A percentile compares a stretch with the other conserved stretches of the same genome.
These are phyloP conservation scores for Ajuga chamaepitys DNA, from an alignment of 257 asterid species.

Conservation along the genomic window DNA sequence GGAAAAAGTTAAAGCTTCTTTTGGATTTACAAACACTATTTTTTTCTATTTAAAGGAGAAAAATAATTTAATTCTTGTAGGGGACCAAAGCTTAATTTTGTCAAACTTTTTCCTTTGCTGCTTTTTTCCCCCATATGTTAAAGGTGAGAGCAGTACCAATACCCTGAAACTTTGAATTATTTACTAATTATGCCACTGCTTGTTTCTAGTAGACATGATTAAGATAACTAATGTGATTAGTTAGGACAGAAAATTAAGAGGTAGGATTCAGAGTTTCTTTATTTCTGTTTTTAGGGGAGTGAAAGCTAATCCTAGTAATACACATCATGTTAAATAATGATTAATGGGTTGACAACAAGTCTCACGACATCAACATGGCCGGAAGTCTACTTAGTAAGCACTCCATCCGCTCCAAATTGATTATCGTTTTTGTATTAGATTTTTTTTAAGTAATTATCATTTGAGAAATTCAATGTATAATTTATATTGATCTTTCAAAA, in stretches of 20 bases:
- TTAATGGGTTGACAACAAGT: not conserved
- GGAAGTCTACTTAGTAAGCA: too few species aligned
- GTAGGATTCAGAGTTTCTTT: not conserved
- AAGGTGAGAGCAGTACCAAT: not conserved
- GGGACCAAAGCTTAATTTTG: constrained; percentile 39
- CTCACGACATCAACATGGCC: too few species aligned
- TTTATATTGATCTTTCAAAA: too few species aligned
- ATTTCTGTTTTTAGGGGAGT: not conserved
- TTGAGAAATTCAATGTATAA: too few species aligned
- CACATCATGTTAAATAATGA: not conserved
- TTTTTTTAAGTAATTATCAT: too few species aligned
- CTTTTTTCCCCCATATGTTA: constrained; percentile 30
- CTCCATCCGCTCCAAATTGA: too few species aligned
- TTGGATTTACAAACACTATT: constrained; percentile 23
- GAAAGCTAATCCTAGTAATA: not conserved
- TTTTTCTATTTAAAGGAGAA: constrained; percentile 27
- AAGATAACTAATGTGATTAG: not conserved
- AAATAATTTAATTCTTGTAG: constrained; percentile 16
- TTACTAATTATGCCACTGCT: constrained; percentile 32
- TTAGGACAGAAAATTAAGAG: not conserved
- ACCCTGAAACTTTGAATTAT: constrained; percentile 9
- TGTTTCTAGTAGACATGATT: not conserved
- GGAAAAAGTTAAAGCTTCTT: constrained; percentile 45
- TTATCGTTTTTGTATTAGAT: too few species aligned
- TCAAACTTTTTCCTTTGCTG: constrained; percentile 46